Base-by-base conservation (phyloP, 495 filamentous ascomycete species). In the Hapsidospora chrysogenum region DNA sequence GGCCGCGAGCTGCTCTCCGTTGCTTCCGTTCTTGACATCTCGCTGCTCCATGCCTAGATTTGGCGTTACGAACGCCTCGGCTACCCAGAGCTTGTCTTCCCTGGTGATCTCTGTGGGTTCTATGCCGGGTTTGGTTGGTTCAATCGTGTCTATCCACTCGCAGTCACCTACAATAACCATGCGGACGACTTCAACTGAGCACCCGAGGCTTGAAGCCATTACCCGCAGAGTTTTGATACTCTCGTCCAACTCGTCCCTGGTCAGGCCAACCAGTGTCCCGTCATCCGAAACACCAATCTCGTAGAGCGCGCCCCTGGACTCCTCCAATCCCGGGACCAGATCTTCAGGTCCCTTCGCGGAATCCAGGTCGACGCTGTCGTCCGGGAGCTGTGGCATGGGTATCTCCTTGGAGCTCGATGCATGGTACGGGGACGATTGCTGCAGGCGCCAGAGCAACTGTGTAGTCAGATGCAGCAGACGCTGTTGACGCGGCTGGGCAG, bases 231-330 rank as follows among this genome's bases (percentile, higher is more conserved):
- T 92, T 17, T 64, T 66, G 36, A 96, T 62, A 52, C 83, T 92
- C 53, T 94, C 87, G 34, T 92, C 74, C 55, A 97, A 61, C 54
- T 96, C 89, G 49, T 94, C 85, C 42, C 77, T 69, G 1, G 80
- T 78, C n/a, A 97, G 58, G 1, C 89, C 89, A 28, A 92, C 76
- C 40, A 96, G 78, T 0, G 77, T 82, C 10, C 89, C 89, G 58
- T 95, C 86, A 51, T 97, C 89, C 4, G 85, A 76, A 15, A 97
- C 85, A 0, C 89, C 89, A 48, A 97, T 92, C 56, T 97, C 92
- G 40, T 97, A 97, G 34, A 96, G 51, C 0, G 92, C 92, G 13
- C 89, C 89, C 39, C 80, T 76, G 25, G 84, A 94, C 41, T 92
- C 85, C 50, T 96, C 86, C 3, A 97, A 64, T 1, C 89, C 83